Evolutionary conservation across 177 flowering plant genomes (phyloP).

Genomic region (Vitis hybrid): DNA sequence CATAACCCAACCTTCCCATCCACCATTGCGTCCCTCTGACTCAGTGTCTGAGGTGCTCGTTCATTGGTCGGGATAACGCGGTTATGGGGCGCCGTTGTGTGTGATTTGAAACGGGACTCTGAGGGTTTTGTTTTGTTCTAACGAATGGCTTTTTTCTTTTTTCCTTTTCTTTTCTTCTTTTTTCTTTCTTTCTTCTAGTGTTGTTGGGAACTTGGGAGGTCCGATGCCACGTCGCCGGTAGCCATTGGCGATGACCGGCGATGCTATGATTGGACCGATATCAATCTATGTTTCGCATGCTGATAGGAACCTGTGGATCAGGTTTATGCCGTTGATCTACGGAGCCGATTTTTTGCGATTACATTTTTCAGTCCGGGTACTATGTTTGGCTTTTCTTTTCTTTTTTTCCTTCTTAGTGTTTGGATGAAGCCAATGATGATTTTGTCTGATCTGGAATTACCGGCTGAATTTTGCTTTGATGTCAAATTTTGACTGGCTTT

Average conservation of each 20-base stretch:
- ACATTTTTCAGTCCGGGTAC: constrained; percentile 19
- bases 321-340: constrained; percentile 28
- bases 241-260: constrained; percentile 47
- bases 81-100: constrained; percentile 22
- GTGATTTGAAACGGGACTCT: constrained; percentile 72
- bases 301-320: constrained; percentile 75
- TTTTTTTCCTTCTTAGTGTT: not conserved
- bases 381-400: not conserved
- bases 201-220: constrained; percentile 14
- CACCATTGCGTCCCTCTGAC: constrained; percentile 12
- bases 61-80: constrained; percentile 23
- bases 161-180: not conserved
- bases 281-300: constrained; percentile 41
- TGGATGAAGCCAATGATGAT: constrained; percentile 49
- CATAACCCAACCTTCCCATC: constrained; percentile 13
- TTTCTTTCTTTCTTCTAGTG: not conserved
- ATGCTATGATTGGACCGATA: constrained; percentile 61
- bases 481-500: constrained; percentile 37
- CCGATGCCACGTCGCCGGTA: constrained; percentile 73
- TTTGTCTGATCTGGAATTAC: constrained; percentile 53
- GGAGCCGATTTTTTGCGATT: constrained; percentile 67
- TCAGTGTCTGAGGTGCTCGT: not conserved
- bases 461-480: constrained; percentile 59
- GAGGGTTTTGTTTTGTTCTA: constrained; percentile 29
- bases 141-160: not conserved